These are phyloP conservation scores for Datisca glomerata DNA, from an alignment of 306 rosid genomes.

Conservation along the genomic window DNA sequence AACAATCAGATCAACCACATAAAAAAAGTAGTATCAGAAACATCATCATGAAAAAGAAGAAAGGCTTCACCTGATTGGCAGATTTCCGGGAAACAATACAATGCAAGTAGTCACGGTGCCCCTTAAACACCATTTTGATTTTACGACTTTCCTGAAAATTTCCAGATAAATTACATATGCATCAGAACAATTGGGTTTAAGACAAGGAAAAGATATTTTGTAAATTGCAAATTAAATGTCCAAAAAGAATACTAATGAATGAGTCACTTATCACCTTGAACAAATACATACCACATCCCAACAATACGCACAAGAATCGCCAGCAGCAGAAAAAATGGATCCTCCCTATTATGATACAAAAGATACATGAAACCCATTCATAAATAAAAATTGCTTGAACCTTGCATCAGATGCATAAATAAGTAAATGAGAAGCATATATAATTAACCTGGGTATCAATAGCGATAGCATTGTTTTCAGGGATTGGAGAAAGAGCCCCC, in stretches of 20 bases:
- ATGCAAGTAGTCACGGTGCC: conserved; percentile 84
- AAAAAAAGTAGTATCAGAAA: background rate
- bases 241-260: background rate
- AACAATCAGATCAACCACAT: too few species aligned
- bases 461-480: conserved; percentile 93
- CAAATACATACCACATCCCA: conserved; percentile 92
- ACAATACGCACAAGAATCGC: conserved; percentile 90
- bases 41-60: conserved; percentile 8
- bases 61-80: conserved; percentile 52
- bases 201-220: too few species aligned
- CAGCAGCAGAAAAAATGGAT: conserved; percentile 76
- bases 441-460: conserved; percentile 44
- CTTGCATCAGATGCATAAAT: background rate
- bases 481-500: conserved; percentile 93
- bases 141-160: conserved; percentile 58
- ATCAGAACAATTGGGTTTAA: too few species aligned
- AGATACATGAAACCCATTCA: conserved; percentile 3
- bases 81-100: conserved; percentile 75
- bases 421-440: background rate
- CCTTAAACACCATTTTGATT: conserved; percentile 67
- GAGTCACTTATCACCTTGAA: conserved; percentile 28
- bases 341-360: conserved; percentile 46
- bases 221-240: too few species aligned
- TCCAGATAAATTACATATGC: conserved; percentile 15
- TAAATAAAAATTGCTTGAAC: background rate